Conservation (phyloP, 176 grass and related monocot species). For the Luzula sylvatica region DNA sequence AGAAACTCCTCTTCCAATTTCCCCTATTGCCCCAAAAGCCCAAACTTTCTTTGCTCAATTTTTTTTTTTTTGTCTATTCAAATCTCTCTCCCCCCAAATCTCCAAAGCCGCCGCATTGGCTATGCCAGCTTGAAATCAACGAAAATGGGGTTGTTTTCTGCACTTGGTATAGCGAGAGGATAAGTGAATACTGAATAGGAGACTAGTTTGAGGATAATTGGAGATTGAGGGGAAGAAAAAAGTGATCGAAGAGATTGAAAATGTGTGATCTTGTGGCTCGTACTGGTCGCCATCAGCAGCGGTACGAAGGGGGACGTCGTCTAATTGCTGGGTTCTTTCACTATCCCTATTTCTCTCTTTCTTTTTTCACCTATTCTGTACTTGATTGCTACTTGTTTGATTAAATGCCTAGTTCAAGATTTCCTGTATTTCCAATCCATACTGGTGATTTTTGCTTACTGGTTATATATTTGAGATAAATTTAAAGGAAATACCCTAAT, state of each 20-base stretch:
- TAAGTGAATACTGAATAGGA: neutral
- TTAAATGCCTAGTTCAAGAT: slow-evolving; percentile 3
- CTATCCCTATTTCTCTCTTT: neutral
- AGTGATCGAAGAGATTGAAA: neutral
- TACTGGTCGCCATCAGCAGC: slow-evolving; percentile 98
- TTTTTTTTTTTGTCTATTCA: slow-evolving; percentile 1
- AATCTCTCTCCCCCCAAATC: slow-evolving; percentile 23
- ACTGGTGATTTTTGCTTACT: neutral
- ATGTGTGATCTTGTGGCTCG: slow-evolving; percentile 99
- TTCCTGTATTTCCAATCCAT: neutral
- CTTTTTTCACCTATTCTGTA: neutral
- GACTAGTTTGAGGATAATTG: neutral
- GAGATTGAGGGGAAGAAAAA: neutral
- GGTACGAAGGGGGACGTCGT: slow-evolving; percentile 74
- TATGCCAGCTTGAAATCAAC: neutral
- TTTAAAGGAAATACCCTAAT: neutral
- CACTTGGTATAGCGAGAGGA: no score
- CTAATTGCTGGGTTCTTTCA: slow-evolving; percentile 67
- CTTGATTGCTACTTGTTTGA: slow-evolving; percentile 13
- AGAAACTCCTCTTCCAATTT: slow-evolving; percentile 8
- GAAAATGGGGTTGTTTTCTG: slow-evolving; percentile 13
- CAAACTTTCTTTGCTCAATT: slow-evolving; percentile 8
- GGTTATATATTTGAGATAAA: neutral
- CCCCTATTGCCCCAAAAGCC: neutral
- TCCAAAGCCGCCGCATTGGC: slow-evolving; percentile 14